Conservation (phyloP, 1,284 basidiomycete genomes). For the Ustilago lituana region DNA sequence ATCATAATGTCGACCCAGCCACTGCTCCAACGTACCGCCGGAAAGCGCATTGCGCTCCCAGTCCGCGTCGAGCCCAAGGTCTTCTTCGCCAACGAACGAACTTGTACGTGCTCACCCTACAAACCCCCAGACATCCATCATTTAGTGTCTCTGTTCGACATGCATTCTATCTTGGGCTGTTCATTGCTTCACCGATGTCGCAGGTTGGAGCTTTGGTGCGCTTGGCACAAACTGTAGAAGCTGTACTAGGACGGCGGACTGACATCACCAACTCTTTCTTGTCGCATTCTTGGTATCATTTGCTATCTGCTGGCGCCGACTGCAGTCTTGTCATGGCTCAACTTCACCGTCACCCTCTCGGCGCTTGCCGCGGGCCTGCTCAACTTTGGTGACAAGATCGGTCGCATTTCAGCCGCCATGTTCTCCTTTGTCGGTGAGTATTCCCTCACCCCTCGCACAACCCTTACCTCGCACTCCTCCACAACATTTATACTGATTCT, state of each 20-base stretch:
- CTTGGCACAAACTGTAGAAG: not conserved
- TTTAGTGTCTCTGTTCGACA: no score
- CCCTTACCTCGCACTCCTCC: not conserved
- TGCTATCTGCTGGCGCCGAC: no score
- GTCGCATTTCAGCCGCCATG: conserved; percentile 89
- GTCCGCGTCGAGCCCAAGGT: conserved; percentile 67
- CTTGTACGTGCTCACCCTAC: conserved; percentile 48
- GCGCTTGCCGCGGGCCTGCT: conserved; percentile 66
- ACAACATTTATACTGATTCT: no score
- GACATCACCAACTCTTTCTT: not conserved
- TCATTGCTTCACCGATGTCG: no score
- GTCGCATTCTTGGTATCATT: not conserved
- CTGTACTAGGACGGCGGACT: not conserved
- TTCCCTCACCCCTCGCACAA: not conserved
- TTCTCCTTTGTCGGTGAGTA: conserved; percentile 86
- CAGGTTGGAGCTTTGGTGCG: no score
- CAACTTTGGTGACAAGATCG: conserved; percentile 72
- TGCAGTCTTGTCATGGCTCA: conserved; percentile 67
- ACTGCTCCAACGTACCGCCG: conserved; percentile 90
- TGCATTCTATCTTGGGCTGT: no score
- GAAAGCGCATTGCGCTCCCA: conserved; percentile 67
- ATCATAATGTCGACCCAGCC: conserved; percentile 91
- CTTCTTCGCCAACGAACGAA: conserved; percentile 67
- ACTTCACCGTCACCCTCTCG: conserved; percentile 67
- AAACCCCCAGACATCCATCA: not conserved